These are phyloP conservation scores for Neoboletus magnificus DNA, from an alignment of 768 basidiomycete species.

Conservation along the genomic window DNA sequence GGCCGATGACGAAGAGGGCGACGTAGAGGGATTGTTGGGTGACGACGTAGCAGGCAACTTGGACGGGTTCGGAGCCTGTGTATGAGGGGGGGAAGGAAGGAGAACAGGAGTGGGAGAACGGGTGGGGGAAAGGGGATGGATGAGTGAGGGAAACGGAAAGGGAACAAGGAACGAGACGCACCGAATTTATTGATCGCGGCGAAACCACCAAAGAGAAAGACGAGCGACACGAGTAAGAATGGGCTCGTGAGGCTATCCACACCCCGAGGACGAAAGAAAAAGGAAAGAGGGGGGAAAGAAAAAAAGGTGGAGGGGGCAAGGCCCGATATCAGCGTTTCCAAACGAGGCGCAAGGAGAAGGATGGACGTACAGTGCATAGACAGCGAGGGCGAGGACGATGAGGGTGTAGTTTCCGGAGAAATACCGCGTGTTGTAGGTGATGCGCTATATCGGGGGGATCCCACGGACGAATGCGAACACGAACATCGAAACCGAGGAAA, in stretches of 20 bases:
- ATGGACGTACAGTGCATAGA: conserved; percentile 75
- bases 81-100: not conserved
- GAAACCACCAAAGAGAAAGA: conserved; percentile 91
- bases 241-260: conserved; percentile 68
- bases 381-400: conserved; percentile 70
- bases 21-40: conserved; percentile 91
- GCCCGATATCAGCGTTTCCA: not conserved
- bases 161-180: conserved; percentile 33
- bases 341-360: not conserved
- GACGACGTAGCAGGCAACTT: conserved; percentile 75
- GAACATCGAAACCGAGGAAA: too few relatives aligned
- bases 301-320: too few relatives aligned
- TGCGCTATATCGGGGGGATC: conserved; percentile 52
- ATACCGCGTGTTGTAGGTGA: conserved; percentile 92
- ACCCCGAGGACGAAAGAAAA: not conserved
- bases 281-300: not conserved
- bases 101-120: not conserved
- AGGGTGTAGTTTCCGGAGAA: conserved; percentile 90
- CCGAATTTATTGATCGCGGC: conserved; percentile 85
- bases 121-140: too few relatives aligned
- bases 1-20: conserved; percentile 85
- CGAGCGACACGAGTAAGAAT: conserved; percentile 77
- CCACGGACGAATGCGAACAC: not conserved
- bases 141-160: not conserved
- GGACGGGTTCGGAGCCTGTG: conserved; percentile 78